Evolutionary conservation across 352 stramenopile genomes (phyloP), one percentile per base, ranked within the genome.

Genomic region (Pythium apleroticum): DNA sequence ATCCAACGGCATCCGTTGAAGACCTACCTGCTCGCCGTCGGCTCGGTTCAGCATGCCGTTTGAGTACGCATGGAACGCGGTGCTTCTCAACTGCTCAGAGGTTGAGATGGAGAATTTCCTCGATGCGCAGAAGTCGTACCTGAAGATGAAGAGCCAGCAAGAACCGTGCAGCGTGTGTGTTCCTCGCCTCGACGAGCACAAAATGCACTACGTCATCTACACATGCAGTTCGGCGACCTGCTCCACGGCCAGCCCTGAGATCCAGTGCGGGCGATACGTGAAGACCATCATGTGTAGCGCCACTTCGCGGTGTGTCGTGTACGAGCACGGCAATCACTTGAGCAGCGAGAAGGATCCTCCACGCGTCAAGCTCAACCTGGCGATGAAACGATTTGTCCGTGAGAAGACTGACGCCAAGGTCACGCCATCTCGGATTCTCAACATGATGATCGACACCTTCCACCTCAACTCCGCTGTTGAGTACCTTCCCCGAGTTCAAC

Each of bases 11-110:
- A 27, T 33, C 4, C 9, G 4, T 4, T 33, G 30, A 4, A 4
- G 30, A 33, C 30, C 4, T 33, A 10, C 30, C 30, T 33, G 4
- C 30, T 9, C 30, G 9, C 30, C n/a, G n/a, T n/a, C n/a, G n/a
- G n/a, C n/a, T n/a, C n/a, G n/a, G n/a, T n/a, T n/a, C 52, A 25
- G 6, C 30, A 58, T 58, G 52, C 52, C 52, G 52, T 58, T 58
- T n/a, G 52, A 45, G 52, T 45, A 58, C 31, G 52, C 52, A 14
- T 58, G 52, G 52, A 30, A 25, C 15, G 11, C 49, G 3, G 37
- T 60, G 1, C 15, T 9, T 35, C 15, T 20, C 9, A 20, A 60
- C 54, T 52, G 37, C 37, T 60, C 54, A 3, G 54, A 60, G 35
- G 2, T 27, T 1, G 35, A 60, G 54, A 9, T 52, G 12, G 37